These are phyloP conservation scores for Misopates orontium DNA, from an alignment of 257 asterid species.

Conservation along the genomic window DNA sequence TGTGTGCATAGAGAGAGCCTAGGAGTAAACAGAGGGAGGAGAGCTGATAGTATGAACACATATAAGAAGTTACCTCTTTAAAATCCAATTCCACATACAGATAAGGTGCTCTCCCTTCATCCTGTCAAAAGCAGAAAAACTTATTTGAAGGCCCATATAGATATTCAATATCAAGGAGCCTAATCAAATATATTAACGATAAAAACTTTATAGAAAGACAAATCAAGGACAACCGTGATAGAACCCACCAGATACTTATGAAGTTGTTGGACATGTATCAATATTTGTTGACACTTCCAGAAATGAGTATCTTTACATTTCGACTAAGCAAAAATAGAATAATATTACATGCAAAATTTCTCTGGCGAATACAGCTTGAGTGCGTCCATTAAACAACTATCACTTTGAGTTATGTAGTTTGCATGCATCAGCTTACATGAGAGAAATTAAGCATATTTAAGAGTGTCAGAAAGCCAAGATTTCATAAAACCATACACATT, in stretches of 20 bases:
- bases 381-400: not conserved
- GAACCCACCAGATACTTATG: not conserved
- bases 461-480: not conserved
- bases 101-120: slow-evolving; percentile 87
- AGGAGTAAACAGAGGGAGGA: slow-evolving; percentile 3
- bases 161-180: not conserved
- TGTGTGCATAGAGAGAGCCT: not conserved
- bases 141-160: not conserved
- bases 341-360: not conserved
- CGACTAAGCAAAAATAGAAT: not conserved
- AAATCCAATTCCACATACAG: slow-evolving; percentile 90
- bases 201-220: not conserved
- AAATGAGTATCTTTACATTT: not conserved
- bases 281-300: not conserved
- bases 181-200: not conserved
- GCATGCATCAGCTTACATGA: slow-evolving; percentile 10
- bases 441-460: not conserved
- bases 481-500: slow-evolving; percentile 13
- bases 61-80: slow-evolving; percentile 61
- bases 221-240: not conserved
- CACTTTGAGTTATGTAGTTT: not conserved
- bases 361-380: not conserved
- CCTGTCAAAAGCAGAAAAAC: slow-evolving; percentile 55
- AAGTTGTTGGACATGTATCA: not conserved
- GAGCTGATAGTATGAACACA: not conserved